Evolutionary conservation across 2,329 filamentous ascomycete genomes (phyloP).

Genomic region (Colletotrichum sp.): DNA sequence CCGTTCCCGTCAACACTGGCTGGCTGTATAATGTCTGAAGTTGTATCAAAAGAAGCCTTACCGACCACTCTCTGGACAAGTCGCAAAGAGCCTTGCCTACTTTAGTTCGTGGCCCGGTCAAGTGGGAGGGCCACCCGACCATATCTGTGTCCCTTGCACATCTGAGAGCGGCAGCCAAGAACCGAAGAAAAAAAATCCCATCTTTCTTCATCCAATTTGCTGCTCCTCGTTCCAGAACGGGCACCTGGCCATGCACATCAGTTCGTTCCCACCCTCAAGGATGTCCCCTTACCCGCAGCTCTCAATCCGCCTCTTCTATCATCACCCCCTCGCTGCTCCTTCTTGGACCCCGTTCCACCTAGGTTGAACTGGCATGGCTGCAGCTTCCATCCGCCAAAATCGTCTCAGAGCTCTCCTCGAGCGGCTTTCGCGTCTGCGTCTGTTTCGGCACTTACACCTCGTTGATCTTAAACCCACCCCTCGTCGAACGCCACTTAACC

Average conservation of each 20-base stretch:
- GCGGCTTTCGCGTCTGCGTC: background rate
- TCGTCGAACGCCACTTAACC: conserved; percentile 15
- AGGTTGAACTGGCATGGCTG: background rate
- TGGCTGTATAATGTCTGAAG: background rate
- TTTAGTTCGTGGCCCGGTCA: conserved; percentile 6
- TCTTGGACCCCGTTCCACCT: background rate
- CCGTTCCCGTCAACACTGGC: background rate
- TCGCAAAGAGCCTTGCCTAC: background rate
- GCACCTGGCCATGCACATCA: conserved; percentile 17
- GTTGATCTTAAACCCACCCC: background rate
- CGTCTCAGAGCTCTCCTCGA: background rate
- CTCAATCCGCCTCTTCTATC: conserved; percentile 10
- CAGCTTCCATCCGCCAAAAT: background rate
- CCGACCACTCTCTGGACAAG: background rate
- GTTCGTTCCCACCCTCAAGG: conserved; percentile 10
- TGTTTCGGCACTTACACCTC: conserved; percentile 1
- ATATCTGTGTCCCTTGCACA: conserved; percentile 14
- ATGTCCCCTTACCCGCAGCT: conserved; percentile 16
- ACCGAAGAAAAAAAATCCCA: conserved; percentile 20
- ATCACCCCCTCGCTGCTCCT: background rate
- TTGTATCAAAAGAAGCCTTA: background rate
- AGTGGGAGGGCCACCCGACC: conserved; percentile 10
- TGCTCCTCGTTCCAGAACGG: conserved; percentile 17
- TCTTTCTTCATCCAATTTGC: conserved; percentile 22
- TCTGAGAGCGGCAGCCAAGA: conserved; percentile 15